Evolutionary conservation across 2,329 filamentous ascomycete genomes (phyloP), one percentile per base, ranked within the genome.

Genomic region (Macrophomina tecta): DNA sequence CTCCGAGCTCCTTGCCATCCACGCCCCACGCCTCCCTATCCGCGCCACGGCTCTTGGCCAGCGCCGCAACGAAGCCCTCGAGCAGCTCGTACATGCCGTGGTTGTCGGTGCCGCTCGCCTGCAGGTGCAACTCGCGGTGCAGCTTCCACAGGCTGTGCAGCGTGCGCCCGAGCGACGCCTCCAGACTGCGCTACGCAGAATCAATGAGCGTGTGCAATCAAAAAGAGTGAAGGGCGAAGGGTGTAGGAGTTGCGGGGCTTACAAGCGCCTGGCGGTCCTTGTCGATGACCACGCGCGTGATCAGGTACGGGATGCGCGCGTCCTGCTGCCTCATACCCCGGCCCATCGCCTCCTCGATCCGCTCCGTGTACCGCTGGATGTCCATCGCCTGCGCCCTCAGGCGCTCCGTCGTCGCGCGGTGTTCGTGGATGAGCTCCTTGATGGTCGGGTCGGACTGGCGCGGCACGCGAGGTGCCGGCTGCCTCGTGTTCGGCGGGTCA

Each of bases 11-110:
- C 30, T 6, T 36, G 5, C 30, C 58, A 2, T 49, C 58, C 30
- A 38, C 32, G 11, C n/a, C n/a, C 58, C 58, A 62, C 28, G 12
- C 32, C 6, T n/a, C 45, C 32, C 45, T 28, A 14, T 49, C 42
- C 30, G 16, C 45, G 30, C 58, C 32, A 18, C 45, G 58, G 3
- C 4, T 36, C 30, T 5, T 16, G 3, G 4, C n/a, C 3, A 61
- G n/a, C 11, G 58, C 58, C 4, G 5, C n/a, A 11, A 62, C n/a
- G 18, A 62, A 62, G 9, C 58, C 32, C 32, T 62, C 58, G 4
- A 62, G 30, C 30, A 62, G n/a, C 45, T 62, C 58, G 32, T 62
- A 62, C 42, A 49, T 40, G 18, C 49, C 42, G 32, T 62, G 58
- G 2, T 49, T 6, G 8, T n/a, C 30, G 11, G 38, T 23, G 9